These are phyloP conservation scores for Conticribra weissflogii DNA, from an alignment of 108 stramenopile species.

Conservation along the genomic window DNA sequence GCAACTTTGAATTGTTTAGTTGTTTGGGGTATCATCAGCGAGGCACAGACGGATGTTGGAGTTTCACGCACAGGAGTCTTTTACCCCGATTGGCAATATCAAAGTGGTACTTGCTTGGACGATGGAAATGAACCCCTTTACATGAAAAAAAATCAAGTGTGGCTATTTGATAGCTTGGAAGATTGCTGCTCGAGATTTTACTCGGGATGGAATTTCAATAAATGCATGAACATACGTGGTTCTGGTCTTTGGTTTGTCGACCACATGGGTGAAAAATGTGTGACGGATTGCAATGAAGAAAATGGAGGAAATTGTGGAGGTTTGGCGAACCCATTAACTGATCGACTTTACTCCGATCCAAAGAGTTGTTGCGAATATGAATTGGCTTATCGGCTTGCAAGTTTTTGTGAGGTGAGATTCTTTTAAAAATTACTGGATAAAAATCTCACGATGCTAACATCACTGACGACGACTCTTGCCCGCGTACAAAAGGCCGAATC, in stretches of 20 bases:
- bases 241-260: constrained; percentile 17
- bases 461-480: neutral
- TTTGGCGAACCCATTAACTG: neutral
- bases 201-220: too few relatives aligned
- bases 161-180: constrained; percentile 1
- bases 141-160: neutral
- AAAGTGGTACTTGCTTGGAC: constrained; percentile 11
- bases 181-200: neutral
- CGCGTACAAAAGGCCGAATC: constrained; percentile 1
- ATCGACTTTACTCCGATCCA: neutral
- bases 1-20: constrained; percentile 4
- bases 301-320: constrained; percentile 13
- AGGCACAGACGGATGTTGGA: neutral
- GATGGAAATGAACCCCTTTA: constrained; percentile 10
- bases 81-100: constrained; percentile 10
- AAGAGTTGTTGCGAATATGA: constrained; percentile 15
- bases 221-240: constrained; percentile 7
- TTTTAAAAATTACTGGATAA: neutral
- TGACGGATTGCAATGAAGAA: constrained; percentile 4
- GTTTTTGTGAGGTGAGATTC: constrained; percentile 13
- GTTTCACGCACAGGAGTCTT: neutral
- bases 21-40: neutral
- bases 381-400: neutral
- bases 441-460: neutral
- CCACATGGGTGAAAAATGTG: neutral